These are phyloP conservation scores for Lentinula raphanica DNA, from an alignment of 768 basidiomycete species.

Conservation along the genomic window DNA sequence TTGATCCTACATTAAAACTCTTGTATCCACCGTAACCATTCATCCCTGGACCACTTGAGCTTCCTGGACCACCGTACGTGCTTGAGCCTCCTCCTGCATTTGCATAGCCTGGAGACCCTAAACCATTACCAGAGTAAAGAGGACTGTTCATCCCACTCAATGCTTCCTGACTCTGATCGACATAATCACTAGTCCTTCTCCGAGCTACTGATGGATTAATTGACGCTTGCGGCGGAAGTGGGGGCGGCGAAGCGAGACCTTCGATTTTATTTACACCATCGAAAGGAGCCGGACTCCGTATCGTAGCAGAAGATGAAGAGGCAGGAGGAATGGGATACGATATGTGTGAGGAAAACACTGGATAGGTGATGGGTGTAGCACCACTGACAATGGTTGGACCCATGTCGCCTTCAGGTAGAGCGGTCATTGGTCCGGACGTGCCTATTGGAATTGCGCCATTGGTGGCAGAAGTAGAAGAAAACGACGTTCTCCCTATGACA, in stretches of 20 bases:
- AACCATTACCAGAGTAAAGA: neutral
- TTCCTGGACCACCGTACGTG: neutral
- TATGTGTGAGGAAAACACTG: neutral
- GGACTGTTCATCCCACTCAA: constrained; percentile 35
- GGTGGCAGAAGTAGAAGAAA: neutral
- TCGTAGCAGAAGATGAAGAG: constrained; percentile 1
- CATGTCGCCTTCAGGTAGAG: neutral
- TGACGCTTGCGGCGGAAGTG: constrained; percentile 80
- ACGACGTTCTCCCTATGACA: neutral
- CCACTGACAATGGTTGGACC: constrained; percentile 6
- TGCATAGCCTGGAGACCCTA: neutral
- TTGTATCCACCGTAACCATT: neutral
- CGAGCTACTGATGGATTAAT: constrained; percentile 75
- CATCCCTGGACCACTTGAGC: neutral
- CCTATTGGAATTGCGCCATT: neutral
- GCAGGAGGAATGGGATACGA: neutral
- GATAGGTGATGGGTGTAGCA: constrained; percentile 5
- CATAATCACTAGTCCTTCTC: constrained; percentile 65
- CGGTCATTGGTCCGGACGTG: neutral
- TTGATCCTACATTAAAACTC: neutral
- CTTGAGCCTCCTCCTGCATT: neutral
- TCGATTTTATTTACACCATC: constrained; percentile 26
- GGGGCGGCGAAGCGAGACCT: constrained; percentile 66
- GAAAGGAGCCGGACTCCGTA: neutral
- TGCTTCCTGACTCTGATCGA: constrained; percentile 73